A percentile compares a stretch with the other conserved stretches of the same genome.
Evolutionary conservation across 257 asterid species (phyloP).

Genomic region (Solanum phureja): DNA sequence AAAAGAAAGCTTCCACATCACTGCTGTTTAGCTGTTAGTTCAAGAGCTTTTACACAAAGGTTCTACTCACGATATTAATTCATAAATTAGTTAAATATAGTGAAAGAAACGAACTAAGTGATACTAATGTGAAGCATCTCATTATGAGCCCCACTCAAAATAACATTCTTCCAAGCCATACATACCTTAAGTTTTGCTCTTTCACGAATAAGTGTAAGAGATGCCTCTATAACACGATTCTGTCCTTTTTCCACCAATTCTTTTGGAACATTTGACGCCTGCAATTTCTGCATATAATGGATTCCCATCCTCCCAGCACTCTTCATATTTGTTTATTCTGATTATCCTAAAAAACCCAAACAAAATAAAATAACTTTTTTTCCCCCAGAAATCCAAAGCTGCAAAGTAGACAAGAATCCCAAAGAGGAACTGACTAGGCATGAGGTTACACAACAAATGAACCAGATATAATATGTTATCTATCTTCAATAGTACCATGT

Average conservation of each 20-base stretch:
- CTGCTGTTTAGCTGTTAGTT: not conserved
- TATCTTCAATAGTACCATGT: not conserved
- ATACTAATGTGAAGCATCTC: not conserved
- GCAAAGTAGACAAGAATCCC: not conserved
- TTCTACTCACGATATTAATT: not conserved
- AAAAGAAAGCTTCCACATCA: not conserved
- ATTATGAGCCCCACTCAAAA: not conserved
- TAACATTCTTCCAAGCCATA: not conserved
- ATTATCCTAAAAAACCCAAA: not conserved
- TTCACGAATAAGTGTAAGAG: conserved; percentile 92
- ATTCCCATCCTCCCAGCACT: conserved; percentile 63
- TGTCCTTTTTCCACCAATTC: conserved; percentile 89
- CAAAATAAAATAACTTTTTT: not conserved
- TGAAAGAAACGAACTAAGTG: not conserved
- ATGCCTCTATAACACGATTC: conserved; percentile 94
- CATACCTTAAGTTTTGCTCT: conserved; percentile 94
- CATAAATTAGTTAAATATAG: not conserved
- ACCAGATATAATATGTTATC: not conserved
- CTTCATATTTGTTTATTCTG: conserved; percentile 39
- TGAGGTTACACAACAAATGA: not conserved
- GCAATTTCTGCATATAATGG: conserved; percentile 66
- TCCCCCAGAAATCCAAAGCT: not conserved
- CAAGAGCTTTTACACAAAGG: not conserved
- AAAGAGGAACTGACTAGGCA: not conserved
- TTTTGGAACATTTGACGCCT: conserved; percentile 69